Conservation (phyloP, 2,329 filamentous ascomycete genomes). For the Didymella glomerata region DNA sequence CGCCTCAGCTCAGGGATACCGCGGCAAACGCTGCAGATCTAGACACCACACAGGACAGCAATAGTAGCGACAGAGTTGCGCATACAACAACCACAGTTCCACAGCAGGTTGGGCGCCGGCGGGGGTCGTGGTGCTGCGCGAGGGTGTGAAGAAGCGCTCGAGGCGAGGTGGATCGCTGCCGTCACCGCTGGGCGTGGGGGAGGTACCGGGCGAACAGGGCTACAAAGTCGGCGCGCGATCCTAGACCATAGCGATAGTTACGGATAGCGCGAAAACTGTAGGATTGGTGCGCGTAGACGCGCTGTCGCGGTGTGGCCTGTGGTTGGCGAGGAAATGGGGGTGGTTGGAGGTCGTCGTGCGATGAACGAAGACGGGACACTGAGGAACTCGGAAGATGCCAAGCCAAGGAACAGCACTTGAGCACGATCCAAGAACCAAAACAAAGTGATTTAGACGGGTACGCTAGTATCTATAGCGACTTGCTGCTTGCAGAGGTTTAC, state of each 20-base stretch:
- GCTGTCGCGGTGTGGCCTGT: constrained; percentile 29
- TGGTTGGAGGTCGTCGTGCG: constrained; percentile 42
- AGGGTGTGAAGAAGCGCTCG: not conserved
- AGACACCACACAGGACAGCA: constrained; percentile 2
- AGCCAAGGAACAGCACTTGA: constrained; percentile 29
- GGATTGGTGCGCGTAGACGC: constrained; percentile 37
- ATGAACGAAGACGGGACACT: constrained; percentile 19
- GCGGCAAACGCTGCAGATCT: constrained; percentile 16
- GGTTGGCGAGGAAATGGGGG: constrained; percentile 35
- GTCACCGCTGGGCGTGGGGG: constrained; percentile 27
- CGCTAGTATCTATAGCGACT: constrained; percentile 12
- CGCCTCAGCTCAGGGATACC: constrained; percentile 20
- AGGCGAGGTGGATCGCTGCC: constrained; percentile 27
- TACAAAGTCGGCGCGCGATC: constrained; percentile 21
- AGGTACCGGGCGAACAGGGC: constrained; percentile 30
- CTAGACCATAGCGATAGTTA: constrained; percentile 37
- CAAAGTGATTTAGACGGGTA: constrained; percentile 24
- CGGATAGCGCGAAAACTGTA: constrained; percentile 27
- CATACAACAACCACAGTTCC: constrained; percentile 4
- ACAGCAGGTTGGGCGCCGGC: not conserved
- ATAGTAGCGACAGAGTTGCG: constrained; percentile 9
- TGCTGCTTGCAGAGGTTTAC: constrained; percentile 9
- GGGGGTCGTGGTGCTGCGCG: constrained; percentile 7
- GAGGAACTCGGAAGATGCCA: constrained; percentile 26
- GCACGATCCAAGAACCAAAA: constrained; percentile 33